phyloP scores from a whole-genome alignment of 257 asterid genomes.

The Penstemon davidsonii region DNA sequence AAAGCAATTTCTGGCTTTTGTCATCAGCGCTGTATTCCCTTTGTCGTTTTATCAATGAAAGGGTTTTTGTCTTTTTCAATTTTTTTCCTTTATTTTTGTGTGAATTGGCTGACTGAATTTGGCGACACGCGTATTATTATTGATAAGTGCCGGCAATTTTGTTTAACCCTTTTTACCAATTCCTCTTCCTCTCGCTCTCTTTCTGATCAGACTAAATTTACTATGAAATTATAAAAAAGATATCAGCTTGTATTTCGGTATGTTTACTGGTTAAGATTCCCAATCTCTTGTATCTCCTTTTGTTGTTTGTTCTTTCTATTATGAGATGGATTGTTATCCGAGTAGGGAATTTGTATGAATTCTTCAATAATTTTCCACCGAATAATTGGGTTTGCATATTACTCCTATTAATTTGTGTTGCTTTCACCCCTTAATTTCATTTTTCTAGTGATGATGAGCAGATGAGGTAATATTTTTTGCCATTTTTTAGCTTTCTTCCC shows the following conservation, averaged over 20 bases:
- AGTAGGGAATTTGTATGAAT: background rate
- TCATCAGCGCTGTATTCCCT: background rate
- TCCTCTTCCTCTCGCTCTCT: constrained; percentile 16
- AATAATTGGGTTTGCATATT: background rate
- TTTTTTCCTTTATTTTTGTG: constrained; percentile 27
- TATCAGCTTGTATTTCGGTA: constrained; percentile 14
- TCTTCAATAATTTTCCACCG: background rate
- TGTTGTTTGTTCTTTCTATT: background rate
- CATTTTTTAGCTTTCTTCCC: background rate
- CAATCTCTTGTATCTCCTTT: background rate
- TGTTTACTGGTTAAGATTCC: constrained; percentile 24
- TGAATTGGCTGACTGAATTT: constrained; percentile 27
- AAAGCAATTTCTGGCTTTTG: background rate
- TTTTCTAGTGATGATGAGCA: constrained; percentile 10
- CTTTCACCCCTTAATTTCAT: background rate
- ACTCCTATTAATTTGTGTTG: background rate
- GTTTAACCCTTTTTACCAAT: background rate
- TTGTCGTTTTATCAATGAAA: background rate
- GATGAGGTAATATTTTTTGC: constrained; percentile 1
- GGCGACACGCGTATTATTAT: constrained; percentile 16
- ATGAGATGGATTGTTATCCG: background rate
- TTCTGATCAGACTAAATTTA: background rate
- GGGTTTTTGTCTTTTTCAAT: background rate
- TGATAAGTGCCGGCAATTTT: background rate
- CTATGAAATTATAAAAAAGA: constrained; percentile 22